Base-by-base conservation (phyloP, 1,284 basidiomycete genomes). In the Cryptococcus depauperatus region DNA sequence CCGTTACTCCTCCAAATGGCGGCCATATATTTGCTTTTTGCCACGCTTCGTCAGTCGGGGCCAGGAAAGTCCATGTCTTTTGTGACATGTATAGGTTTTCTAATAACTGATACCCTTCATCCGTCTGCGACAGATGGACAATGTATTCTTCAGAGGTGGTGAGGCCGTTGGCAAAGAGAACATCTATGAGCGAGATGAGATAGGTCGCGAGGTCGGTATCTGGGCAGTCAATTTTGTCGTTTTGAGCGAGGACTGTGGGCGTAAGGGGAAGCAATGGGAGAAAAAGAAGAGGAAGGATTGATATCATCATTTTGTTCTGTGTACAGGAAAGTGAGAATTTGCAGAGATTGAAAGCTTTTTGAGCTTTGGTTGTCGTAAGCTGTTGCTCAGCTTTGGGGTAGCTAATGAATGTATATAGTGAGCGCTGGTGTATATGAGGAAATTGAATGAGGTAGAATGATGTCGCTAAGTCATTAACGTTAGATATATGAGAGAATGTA, bases 21-120 rank as follows among this genome's bases (percentile, higher is more conserved):
- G 54, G 48, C 42, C 50, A 43, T 5, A 65, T 44, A 21, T 56
- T 57, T 8, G 59, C 59, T 3, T 44, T 34, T 22, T 56, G 43
- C 40, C 64, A 59, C 2, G 64, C 66, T 14, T 47, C 23, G 51
- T 68, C 61, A 22, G 62, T 60, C 5, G 66, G 66, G 9, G 55
- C 57, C 27, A 66, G 39, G 16, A 68, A 27, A 1, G 61, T 66
- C n/a, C 37, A 44, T 5, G 28, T 41, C 37, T 33, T 43, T 29
- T 35, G 35, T 18, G 16, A 30, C 2, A 44, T 37, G 27, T 49
- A 59, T 3, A 62, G 19, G 18, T 41, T 26, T 34, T 46, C 19
- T n/a, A 69, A 48, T 21, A 61, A 48, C 18, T 54, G 46, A 48
- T 67, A 69, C 1, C 63, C 66, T 4, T 27, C 34, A 38, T 64